These are phyloP conservation scores for Hypoxylon sp. DNA, from an alignment of 2,329 filamentous ascomycete species.

Conservation along the genomic window DNA sequence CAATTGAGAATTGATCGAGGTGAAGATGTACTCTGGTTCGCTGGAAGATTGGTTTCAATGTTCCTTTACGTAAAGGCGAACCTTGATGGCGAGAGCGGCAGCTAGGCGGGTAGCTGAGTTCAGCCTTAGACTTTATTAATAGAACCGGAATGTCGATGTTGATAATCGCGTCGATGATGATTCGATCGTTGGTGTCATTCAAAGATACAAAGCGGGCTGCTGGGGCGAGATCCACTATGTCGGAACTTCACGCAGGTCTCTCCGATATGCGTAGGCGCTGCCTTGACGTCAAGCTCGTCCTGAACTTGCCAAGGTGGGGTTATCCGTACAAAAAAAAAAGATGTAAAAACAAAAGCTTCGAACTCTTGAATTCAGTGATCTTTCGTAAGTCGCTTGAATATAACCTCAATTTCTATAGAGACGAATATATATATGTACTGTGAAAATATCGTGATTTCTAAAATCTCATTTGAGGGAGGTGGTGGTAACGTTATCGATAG, in stretches of 20 bases:
- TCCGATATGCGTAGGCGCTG: conserved; percentile 19
- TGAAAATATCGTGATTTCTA: background rate
- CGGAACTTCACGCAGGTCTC: conserved; percentile 21
- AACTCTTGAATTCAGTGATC: background rate
- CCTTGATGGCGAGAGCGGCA: conserved; percentile 35
- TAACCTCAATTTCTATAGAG: background rate
- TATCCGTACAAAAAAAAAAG: conserved; percentile 3
- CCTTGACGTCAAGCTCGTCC: conserved; percentile 43
- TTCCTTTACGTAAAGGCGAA: conserved; percentile 29
- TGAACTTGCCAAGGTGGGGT: conserved; percentile 40
- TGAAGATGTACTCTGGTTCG: background rate
- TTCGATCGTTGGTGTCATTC: conserved; percentile 31
- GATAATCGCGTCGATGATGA: conserved; percentile 31
- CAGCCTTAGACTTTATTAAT: conserved; percentile 32
- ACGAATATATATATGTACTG: background rate
- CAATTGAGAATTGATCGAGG: background rate
- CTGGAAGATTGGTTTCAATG: background rate
- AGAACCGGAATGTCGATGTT: conserved; percentile 16
- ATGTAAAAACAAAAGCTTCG: background rate
- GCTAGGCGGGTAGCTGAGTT: conserved; percentile 13
- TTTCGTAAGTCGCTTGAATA: background rate
- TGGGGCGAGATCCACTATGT: conserved; percentile 14
- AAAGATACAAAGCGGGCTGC: conserved; percentile 5
- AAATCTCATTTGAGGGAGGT: conserved; percentile 23
- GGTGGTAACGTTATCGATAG: conserved; percentile 25